These are phyloP conservation scores for Colletotrichum euphorbiae DNA, from an alignment of 2,329 filamentous ascomycete species.

Conservation along the genomic window DNA sequence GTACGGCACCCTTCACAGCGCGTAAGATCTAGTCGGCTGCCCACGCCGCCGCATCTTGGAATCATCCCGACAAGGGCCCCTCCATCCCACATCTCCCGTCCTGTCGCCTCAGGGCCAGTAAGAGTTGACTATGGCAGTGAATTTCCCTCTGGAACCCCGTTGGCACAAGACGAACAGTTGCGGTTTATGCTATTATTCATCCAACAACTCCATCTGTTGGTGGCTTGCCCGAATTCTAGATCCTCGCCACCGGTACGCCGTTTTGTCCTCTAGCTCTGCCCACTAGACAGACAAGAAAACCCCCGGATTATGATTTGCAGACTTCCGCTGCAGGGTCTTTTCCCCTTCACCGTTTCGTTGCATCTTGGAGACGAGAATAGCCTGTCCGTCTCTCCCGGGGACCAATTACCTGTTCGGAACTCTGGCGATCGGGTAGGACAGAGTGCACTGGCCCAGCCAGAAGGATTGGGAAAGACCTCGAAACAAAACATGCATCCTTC, in stretches of 20 bases:
- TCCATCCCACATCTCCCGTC: neutral
- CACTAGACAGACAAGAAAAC: neutral
- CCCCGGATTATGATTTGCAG: slow-evolving; percentile 6
- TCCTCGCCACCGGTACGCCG: slow-evolving; percentile 7
- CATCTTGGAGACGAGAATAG: slow-evolving; percentile 10
- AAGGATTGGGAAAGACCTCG: slow-evolving; percentile 13
- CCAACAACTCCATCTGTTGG: neutral
- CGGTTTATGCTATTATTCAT: neutral
- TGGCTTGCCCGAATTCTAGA: neutral
- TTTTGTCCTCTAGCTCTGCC: neutral
- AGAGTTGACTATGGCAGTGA: neutral
- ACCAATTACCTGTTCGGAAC: neutral
- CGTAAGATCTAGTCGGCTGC: slow-evolving; percentile 34
- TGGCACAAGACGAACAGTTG: slow-evolving; percentile 20
- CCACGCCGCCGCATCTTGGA: slow-evolving; percentile 35
- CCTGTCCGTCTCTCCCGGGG: neutral
- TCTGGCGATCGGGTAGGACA: neutral
- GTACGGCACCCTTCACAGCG: neutral
- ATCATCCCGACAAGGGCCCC: slow-evolving; percentile 17
- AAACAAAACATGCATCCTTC: slow-evolving; percentile 2
- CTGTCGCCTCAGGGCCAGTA: neutral
- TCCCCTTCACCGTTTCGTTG: neutral
- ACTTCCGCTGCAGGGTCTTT: slow-evolving; percentile 20
- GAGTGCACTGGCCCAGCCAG: slow-evolving; percentile 17
- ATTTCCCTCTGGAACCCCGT: neutral